A percentile compares a stretch with the other conserved stretches of the same genome.
phyloP scores from a whole-genome alignment of 371 early-diverging fungal genomes.

The Capillidium heterosporum region DNA sequence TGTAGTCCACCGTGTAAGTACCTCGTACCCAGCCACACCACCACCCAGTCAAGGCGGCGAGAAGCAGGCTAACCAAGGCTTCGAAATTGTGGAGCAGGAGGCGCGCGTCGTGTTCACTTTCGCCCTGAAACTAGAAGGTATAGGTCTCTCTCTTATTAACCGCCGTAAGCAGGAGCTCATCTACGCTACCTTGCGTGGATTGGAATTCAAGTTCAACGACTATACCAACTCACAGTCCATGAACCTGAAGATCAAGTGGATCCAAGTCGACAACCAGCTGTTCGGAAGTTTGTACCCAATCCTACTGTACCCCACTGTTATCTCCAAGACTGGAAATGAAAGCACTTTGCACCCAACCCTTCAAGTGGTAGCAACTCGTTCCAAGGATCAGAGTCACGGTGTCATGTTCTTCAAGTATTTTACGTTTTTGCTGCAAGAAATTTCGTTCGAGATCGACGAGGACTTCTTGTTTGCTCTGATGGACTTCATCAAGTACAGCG shows the following conservation, averaged over 20 bases:
- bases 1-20: background rate
- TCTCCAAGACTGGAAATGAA: constrained; percentile 40
- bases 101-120: constrained; percentile 35
- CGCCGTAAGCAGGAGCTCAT: constrained; percentile 48
- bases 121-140: constrained; percentile 57
- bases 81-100: constrained; percentile 31
- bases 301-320: constrained; percentile 76
- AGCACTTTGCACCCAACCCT: constrained; percentile 35
- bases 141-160: constrained; percentile 79
- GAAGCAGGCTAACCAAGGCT: constrained; percentile 21
- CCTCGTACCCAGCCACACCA: background rate
- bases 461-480: constrained; percentile 68
- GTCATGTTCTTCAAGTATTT: constrained; percentile 84
- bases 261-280: constrained; percentile 88
- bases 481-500: constrained; percentile 64
- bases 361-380: constrained; percentile 38
- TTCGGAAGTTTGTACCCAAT: constrained; percentile 70
- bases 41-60: background rate
- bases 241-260: constrained; percentile 63
- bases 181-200: constrained; percentile 55
- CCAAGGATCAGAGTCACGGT: constrained; percentile 72
- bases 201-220: constrained; percentile 55
- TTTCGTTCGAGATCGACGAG: constrained; percentile 83
- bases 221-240: constrained; percentile 53
- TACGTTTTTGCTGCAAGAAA: constrained; percentile 71